Base-by-base conservation (phyloP, 192 early-diverging fungal species). In the Coemansia sp. region DNA sequence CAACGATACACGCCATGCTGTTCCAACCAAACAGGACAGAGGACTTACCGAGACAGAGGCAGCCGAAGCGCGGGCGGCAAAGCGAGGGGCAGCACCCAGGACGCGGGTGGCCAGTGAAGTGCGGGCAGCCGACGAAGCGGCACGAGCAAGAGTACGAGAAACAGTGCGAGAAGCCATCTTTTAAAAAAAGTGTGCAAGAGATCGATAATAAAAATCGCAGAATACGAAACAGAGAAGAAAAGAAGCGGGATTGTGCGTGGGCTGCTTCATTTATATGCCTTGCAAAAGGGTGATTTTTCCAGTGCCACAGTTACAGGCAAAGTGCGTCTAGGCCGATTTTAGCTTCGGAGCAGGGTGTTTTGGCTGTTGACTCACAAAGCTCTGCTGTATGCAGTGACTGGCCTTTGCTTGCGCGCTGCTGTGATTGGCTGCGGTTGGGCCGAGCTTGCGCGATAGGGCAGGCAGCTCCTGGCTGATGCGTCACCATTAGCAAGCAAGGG, bases 91-190 rank as follows among this genome's bases (percentile, higher is more conserved):
- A 40, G 66, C 73, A 31, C 62, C 66, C 61, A 76, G 58, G 17
- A 43, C 46, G 56, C 73, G 73, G 40, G 59, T 15, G 30, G 66
- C 73, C 39, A 76, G 62, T 21, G 73, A 55, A 40, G 73, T 45
- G 59, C 73, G 73, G 41, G 62, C 66, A 60, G 66, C 66, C 53
- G 58, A 60, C 4, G 64, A 37, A 30, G 72, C 58, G 54, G 59
- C 54, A 55, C 73, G 73, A 28, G 73, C 73, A 51, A 76, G 40
- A 46, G 73, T 37, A 56, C 73, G 73, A 28, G 62, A 54, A 14
- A 62, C 73, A 60, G 73, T 38, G 63, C 73, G 73, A 49, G 66
- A 69, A 44, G 66, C 73, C 73, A 76, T 76, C 57, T 41, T 61
- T 45, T 21, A 20, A 45, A 45, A 26, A 26, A 26, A 20, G 43